A percentile compares a stretch with the other conserved stretches of the same genome.
These are phyloP conservation scores for Ascochyta koolunga DNA, from an alignment of 2,329 filamentous ascomycete genomes.

Conservation along the genomic window DNA sequence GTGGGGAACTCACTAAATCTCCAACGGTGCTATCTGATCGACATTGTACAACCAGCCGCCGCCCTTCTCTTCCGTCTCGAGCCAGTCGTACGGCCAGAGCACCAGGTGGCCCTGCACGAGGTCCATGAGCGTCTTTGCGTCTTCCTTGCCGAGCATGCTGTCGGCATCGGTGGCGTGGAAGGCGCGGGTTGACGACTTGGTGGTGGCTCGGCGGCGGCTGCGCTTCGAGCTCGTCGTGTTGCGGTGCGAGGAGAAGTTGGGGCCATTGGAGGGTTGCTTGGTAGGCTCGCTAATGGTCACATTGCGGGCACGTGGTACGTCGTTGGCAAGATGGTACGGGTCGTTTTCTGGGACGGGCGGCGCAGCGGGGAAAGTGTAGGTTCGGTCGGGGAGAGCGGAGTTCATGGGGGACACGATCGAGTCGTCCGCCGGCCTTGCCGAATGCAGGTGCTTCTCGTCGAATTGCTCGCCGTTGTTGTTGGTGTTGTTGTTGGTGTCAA, in stretches of 20 bases:
- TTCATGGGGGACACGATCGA: slow-evolving; percentile 39
- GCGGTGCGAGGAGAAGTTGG: slow-evolving; percentile 20
- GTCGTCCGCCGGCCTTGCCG: slow-evolving; percentile 35
- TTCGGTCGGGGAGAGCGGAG: slow-evolving; percentile 27
- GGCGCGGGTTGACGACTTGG: slow-evolving; percentile 69
- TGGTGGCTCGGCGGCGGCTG: slow-evolving; percentile 70
- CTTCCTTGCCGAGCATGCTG: slow-evolving; percentile 68
- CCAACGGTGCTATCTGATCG: slow-evolving; percentile 91
- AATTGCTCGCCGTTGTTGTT: slow-evolving; percentile 6
- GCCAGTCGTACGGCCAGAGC: slow-evolving; percentile 92
- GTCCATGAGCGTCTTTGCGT: slow-evolving; percentile 81
- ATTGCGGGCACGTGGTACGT: slow-evolving; percentile 36
- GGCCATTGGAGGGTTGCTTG: slow-evolving; percentile 13
- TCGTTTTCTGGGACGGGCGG: slow-evolving; percentile 39
- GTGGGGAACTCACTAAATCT: slow-evolving; percentile 75
- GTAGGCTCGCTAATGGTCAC: slow-evolving; percentile 45
- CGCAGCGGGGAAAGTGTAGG: slow-evolving; percentile 39
- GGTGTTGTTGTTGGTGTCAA: slow-evolving; percentile 24
- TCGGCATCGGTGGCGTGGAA: slow-evolving; percentile 71
- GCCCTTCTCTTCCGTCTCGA: slow-evolving; percentile 82
- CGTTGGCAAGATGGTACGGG: slow-evolving; percentile 15
- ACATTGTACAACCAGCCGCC: slow-evolving; percentile 98
- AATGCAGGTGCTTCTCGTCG: slow-evolving; percentile 42
- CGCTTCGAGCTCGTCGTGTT: slow-evolving; percentile 27
- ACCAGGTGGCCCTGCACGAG: slow-evolving; percentile 89